Conservation (phyloP, 2,329 filamentous ascomycete genomes). For the Cladosporium oxysporum region DNA sequence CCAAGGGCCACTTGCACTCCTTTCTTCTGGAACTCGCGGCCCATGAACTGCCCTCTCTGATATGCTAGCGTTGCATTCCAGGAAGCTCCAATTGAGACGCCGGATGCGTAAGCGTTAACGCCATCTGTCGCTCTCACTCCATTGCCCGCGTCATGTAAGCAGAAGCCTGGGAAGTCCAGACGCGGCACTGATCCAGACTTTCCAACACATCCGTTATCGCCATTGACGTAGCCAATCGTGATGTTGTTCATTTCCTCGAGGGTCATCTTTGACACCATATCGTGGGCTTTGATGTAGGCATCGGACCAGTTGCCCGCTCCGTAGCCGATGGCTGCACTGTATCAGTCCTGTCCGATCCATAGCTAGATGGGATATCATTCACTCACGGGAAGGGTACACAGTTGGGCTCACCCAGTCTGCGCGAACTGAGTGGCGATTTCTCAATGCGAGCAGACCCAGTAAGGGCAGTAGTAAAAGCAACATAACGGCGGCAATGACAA, state of each 20-base stretch:
- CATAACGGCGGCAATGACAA: constrained; percentile 27
- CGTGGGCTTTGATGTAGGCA: constrained; percentile 36
- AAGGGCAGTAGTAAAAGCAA: constrained; percentile 33
- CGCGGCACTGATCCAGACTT: constrained; percentile 38
- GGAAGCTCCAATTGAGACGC: constrained; percentile 45
- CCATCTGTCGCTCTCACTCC: constrained; percentile 47
- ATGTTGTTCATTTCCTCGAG: constrained; percentile 41
- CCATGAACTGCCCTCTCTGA: constrained; percentile 55
- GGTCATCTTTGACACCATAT: constrained; percentile 39
- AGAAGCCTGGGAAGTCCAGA: constrained; percentile 44
- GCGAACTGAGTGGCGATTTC: constrained; percentile 24
- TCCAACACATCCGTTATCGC: constrained; percentile 40
- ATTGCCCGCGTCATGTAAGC: constrained; percentile 45
- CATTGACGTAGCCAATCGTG: constrained; percentile 36
- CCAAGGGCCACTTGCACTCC: constrained; percentile 67
- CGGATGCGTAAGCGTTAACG: constrained; percentile 46
- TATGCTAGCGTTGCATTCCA: constrained; percentile 60
- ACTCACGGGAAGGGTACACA: constrained; percentile 34
- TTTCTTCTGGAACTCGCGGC: constrained; percentile 55
- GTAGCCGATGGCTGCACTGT: constrained; percentile 30
- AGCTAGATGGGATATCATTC: not conserved
- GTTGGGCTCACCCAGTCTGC: constrained; percentile 32
- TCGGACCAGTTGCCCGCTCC: constrained; percentile 37
- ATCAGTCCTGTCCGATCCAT: not conserved
- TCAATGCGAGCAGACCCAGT: constrained; percentile 34